These are phyloP conservation scores for Russula sp. DNA, from an alignment of 768 basidiomycete genomes.

Conservation along the genomic window DNA sequence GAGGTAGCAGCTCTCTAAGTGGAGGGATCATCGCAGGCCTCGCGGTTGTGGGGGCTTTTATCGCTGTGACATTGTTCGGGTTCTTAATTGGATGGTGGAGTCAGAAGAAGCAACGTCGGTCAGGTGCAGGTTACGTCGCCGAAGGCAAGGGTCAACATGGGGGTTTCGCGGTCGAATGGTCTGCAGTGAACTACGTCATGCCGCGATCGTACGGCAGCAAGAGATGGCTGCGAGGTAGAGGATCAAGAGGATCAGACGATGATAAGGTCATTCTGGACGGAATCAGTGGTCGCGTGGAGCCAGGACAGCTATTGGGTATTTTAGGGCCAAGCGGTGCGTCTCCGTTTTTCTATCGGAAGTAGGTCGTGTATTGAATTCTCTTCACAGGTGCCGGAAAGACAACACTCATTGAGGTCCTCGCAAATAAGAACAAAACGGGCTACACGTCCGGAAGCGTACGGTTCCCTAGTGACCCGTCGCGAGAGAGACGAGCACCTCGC, in stretches of 20 bases:
- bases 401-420: conserved; percentile 86
- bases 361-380: background rate
- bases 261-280: conserved; percentile 68
- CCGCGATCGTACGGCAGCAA: conserved; percentile 32
- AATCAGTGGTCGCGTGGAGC: conserved; percentile 64
- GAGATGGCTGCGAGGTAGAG: conserved; percentile 14
- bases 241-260: conserved; percentile 33
- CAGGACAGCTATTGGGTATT: conserved; percentile 88
- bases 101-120: conserved; percentile 61
- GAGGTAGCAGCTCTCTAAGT: conserved; percentile 48
- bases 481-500: conserved; percentile 42
- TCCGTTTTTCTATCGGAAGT: background rate
- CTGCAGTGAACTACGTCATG: conserved; percentile 63
- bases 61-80: conserved; percentile 55
- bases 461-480: conserved; percentile 45
- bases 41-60: conserved; percentile 71
- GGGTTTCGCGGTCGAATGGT: conserved; percentile 66
- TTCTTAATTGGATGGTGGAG: conserved; percentile 58
- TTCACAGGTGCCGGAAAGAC: conserved; percentile 78
- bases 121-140: conserved; percentile 33
- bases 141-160: conserved; percentile 39
- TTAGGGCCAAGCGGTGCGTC: conserved; percentile 79
- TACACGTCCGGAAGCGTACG: conserved; percentile 58
- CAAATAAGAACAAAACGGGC: conserved; percentile 78
- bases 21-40: conserved; percentile 90